phyloP scores from a whole-genome alignment of 345 rosid species.

The Melaleuca quinquenervia region DNA sequence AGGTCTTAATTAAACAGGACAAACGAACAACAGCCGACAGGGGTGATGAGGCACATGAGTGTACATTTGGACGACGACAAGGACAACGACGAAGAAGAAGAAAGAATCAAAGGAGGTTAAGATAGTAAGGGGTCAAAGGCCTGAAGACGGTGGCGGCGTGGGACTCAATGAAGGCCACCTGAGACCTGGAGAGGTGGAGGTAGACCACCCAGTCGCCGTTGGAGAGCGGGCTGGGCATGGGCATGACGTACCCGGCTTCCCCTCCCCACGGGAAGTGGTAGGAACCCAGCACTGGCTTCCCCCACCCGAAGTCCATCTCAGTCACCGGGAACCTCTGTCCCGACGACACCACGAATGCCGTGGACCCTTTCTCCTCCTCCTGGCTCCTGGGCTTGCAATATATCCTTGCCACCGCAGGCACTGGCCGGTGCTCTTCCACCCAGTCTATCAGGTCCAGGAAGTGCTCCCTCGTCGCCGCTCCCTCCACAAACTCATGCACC shows the following conservation, averaged over 20 bases:
- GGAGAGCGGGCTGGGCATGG: conserved; percentile 37
- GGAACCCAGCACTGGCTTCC: conserved; percentile 32
- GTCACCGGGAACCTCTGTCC: conserved; percentile 49
- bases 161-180: conserved; percentile 27
- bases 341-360: conserved; percentile 63
- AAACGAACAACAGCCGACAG: background rate
- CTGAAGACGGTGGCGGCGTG: conserved; percentile 24
- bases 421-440: conserved; percentile 61
- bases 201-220: conserved; percentile 46
- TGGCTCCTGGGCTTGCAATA: conserved; percentile 8
- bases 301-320: conserved; percentile 45
- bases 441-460: conserved; percentile 68
- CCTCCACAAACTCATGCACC: conserved; percentile 34
- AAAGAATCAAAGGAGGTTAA: conserved; percentile 2
- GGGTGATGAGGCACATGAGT: background rate
- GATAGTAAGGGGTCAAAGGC: conserved; percentile 27
- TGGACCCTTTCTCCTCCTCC: conserved; percentile 28
- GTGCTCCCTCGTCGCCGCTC: conserved; percentile 40
- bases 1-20: background rate
- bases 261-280: conserved; percentile 52
- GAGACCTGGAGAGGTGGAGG: conserved; percentile 24
- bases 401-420: conserved; percentile 36
- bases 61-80: background rate
- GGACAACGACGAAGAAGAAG: background rate
- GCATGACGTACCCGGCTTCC: conserved; percentile 40